Evolutionary conservation across 2,329 filamentous ascomycete genomes (phyloP), one percentile per base, ranked within the genome.

Genomic region (Arthroderma sp.): DNA sequence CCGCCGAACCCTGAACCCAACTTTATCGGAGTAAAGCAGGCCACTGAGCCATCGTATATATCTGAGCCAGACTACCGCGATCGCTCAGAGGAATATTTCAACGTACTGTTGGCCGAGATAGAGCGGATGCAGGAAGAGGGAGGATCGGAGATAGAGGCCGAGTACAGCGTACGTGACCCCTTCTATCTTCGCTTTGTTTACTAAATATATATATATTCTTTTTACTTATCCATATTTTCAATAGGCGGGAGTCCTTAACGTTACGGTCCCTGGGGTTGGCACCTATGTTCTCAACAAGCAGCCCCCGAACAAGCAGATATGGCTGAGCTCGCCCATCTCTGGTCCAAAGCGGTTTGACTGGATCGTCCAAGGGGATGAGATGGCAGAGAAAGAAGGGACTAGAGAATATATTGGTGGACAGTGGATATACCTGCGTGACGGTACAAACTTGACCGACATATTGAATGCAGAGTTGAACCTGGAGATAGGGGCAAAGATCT

Each of bases 221-320:
- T 19, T 51, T 51, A 51, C 25, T 47, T 33, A 51, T 15, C 2
- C 11, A 28, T 17, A 3, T 51, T 21, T 56, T 15, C n/a, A 33
- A 17, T 65, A 96, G 91, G 81, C 88, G 56, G 91, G 93, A 57
- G 90, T 97, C 57, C 79, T 97, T 64, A 90, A 84, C 61, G 78
- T 97, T 66, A 78, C 76, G 5, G 82, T 88, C 64, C 81, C 83
- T 1, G 76, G 79, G 11, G 77, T 82, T 54, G 90, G 91, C 61
- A 91, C 83, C 31, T 98, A 94, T 69, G 88, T 98, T 60, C 81
- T 98, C 74, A 98, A 98, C 81, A 98, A 98, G 74, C 93, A 98
- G 72, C 93, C 93, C 0, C 90, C 91, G 19, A 97, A 96, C 78
- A 93, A 90, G 77, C 93, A 85, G 70, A 95, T 98, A 68, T 98